Evolutionary conservation across 192 early-diverging fungal species (phyloP), one percentile per base, ranked within the genome.

Genomic region (Coemansia sp.): DNA sequence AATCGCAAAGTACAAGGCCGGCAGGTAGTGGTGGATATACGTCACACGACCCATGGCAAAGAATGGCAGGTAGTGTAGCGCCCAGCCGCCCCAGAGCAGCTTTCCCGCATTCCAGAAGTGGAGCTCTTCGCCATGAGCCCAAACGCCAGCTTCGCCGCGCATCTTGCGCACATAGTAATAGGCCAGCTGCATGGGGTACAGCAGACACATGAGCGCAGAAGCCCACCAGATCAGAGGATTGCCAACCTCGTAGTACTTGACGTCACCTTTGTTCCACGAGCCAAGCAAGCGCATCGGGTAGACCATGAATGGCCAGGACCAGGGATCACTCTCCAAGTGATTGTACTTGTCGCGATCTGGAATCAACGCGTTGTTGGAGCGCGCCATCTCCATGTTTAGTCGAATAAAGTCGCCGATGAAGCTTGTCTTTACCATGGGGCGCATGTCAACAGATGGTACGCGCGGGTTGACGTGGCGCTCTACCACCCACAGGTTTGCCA

Each of bases 21-120:
- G 95, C 53, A 97, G 74, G 72, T 98, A 98, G 77, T 98, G 96
- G 81, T 98, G 96, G 60, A 98, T 68, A 74, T 96, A 98, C 8
- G 95, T 84, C 50, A 89, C 86, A 32, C 96, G 86, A 15, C 93
- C 95, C 91, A 94, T 93, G 35, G 94, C 59, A 65, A 91, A 95
- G 82, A 96, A 97, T 21, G 96, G 95, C 14, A 92, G 29, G 71
- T 91, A 98, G 70, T 98, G 95, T 55, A 95, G 70, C 18, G 74
- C 62, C 90, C 93, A 98, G 26, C 84, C 88, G 39, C 93, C 63
- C 60, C 90, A 87, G 63, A 97, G 84, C 82, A 95, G 94, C 34
- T 92, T 91, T 24, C 83, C 81, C 10, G 76, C 76, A 60, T 82
- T 76, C 62, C 83, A 78, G 38, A 89, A 76, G 35, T 87, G 70